A percentile compares a stretch with the other conserved stretches of the same genome.
Evolutionary conservation across 345 rosid genomes (phyloP).

Genomic region (Citrus sp.): DNA sequence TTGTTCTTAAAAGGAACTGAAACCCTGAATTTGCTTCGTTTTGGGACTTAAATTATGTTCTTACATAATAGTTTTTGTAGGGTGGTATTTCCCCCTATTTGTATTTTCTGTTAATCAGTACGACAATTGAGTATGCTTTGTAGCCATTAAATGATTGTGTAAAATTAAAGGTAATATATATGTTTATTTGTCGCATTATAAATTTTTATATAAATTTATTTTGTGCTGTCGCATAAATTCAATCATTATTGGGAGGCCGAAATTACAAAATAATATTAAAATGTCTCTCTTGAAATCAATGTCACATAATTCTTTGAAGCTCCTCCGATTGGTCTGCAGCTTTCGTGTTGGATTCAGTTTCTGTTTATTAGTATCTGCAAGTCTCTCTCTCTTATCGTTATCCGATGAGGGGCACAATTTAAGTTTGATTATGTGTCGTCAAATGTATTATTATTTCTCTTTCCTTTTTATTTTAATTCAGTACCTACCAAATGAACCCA

Average conservation of each 20-base stretch:
- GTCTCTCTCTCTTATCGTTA: neutral
- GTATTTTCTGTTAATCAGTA: neutral
- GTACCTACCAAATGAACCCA: too few relatives aligned
- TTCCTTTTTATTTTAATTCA: too few relatives aligned
- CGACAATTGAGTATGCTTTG: conserved; percentile 15
- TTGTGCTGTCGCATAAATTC: too few relatives aligned
- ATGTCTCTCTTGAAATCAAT: neutral
- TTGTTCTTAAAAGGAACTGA: conserved; percentile 1
- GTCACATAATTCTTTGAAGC: neutral
- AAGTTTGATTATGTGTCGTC: too few relatives aligned
- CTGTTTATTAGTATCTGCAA: neutral
- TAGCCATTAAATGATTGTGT: conserved; percentile 20
- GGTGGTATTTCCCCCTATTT: neutral
- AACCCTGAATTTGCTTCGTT: conserved; percentile 10
- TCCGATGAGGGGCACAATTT: neutral
- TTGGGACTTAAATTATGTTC: neutral
- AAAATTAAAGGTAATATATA: conserved; percentile 16
- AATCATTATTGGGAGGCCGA: too few relatives aligned
- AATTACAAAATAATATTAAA: neutral
- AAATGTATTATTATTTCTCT: too few relatives aligned
- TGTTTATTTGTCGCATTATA: too few relatives aligned
- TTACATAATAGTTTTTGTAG: conserved; percentile 6
- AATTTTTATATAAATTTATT: neutral
- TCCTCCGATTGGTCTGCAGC: neutral
- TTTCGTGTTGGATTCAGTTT: neutral